Evolutionary conservation across 2,329 filamentous ascomycete species (phyloP).

Genomic region (Pyrenophora seminiperda): DNA sequence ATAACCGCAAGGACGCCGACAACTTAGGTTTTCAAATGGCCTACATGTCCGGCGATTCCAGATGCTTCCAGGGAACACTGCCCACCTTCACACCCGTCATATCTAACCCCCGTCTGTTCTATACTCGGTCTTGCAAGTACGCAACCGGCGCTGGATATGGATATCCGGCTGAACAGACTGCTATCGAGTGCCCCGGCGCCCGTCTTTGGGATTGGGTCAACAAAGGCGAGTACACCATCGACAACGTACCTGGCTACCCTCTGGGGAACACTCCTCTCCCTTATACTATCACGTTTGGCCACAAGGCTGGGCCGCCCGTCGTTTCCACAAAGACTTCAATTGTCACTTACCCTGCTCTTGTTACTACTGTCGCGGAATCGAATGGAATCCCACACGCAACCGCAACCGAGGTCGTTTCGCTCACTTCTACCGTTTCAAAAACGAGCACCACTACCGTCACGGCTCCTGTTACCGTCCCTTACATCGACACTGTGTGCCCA

Average conservation of each 20-base stretch:
- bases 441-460: neutral
- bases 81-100: conserved; percentile 19
- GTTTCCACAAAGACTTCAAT: conserved; percentile 1
- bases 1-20: conserved; percentile 2
- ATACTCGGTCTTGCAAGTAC: conserved; percentile 13
- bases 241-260: neutral
- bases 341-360: neutral
- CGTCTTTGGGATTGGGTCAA: conserved; percentile 7
- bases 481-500: conserved; percentile 3
- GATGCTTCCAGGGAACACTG: conserved; percentile 11
- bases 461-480: conserved; percentile 2
- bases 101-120: conserved; percentile 8
- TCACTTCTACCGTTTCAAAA: neutral
- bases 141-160: neutral
- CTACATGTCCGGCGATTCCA: conserved; percentile 17
- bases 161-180: conserved; percentile 4
- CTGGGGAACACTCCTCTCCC: neutral
- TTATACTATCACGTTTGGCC: conserved; percentile 13
- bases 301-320: conserved; percentile 1
- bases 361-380: neutral
- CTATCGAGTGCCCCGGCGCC: conserved; percentile 6
- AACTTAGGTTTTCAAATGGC: conserved; percentile 18
- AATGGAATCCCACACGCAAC: neutral
- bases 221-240: conserved; percentile 13
- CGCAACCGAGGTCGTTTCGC: conserved; percentile 1